Percentiles rank a stretch among this genome's conserved stretches.
phyloP scores from a whole-genome alignment of 2,329 filamentous ascomycete species.

The Aspergillus latus region DNA sequence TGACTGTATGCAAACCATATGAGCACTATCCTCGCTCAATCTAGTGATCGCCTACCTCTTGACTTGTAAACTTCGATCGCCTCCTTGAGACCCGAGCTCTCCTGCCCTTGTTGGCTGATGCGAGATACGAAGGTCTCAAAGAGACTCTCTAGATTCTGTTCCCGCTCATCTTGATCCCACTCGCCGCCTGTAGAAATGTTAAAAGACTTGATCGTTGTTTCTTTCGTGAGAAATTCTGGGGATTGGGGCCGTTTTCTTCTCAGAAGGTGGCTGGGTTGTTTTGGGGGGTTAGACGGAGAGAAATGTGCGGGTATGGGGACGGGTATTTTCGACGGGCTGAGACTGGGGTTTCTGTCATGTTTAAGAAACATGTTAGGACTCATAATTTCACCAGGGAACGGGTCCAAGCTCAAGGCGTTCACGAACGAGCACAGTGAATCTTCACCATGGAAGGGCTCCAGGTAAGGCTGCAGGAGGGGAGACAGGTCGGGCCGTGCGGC shows the following conservation, averaged over 20 bases:
- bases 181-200: slow-evolving; percentile 33
- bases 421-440: slow-evolving; percentile 11
- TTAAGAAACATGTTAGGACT: slow-evolving; percentile 12
- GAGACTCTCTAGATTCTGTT: slow-evolving; percentile 74
- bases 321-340: slow-evolving; percentile 21
- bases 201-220: slow-evolving; percentile 70
- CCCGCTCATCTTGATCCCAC: slow-evolving; percentile 75
- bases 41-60: slow-evolving; percentile 57
- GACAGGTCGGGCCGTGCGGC: slow-evolving; percentile 1
- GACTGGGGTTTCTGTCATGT: slow-evolving; percentile 16
- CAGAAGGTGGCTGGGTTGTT: slow-evolving; percentile 37
- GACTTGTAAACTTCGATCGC: slow-evolving; percentile 71
- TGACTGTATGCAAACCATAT: slow-evolving; percentile 42
- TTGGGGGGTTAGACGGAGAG: slow-evolving; percentile 25
- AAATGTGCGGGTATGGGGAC: slow-evolving; percentile 41
- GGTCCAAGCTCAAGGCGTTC: slow-evolving; percentile 10
- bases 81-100: slow-evolving; percentile 70
- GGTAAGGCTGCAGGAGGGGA: neutral
- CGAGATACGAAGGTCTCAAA: slow-evolving; percentile 71
- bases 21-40: neutral
- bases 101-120: slow-evolving; percentile 66
- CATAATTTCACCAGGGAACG: slow-evolving; percentile 15
- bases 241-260: slow-evolving; percentile 36
- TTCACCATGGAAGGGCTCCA: slow-evolving; percentile 3
- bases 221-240: slow-evolving; percentile 63